phyloP scores from a whole-genome alignment of 208 protist species.

The Crithidia acanthocephali region DNA sequence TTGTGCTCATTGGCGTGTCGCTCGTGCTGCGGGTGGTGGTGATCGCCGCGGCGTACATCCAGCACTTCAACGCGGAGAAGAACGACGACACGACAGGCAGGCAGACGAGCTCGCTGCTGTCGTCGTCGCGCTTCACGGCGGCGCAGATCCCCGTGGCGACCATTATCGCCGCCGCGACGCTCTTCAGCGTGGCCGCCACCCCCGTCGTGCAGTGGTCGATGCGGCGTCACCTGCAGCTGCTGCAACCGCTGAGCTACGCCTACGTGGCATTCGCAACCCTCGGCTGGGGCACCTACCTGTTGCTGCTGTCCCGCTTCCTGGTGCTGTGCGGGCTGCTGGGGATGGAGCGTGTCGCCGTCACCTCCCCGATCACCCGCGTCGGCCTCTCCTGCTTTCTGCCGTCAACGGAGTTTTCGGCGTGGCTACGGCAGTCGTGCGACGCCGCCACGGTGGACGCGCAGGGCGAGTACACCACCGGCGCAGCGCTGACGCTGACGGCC shows the following conservation, averaged over 20 bases:
- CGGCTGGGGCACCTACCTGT: constrained; percentile 60
- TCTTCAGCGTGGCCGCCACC: constrained; percentile 50
- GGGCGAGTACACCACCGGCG: constrained; percentile 7
- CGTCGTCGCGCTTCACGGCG: not conserved
- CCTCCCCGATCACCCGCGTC: constrained; percentile 20
- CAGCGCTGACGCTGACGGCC: constrained; percentile 10
- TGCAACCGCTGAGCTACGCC: constrained; percentile 43
- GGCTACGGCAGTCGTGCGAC: constrained; percentile 10
- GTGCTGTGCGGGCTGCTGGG: constrained; percentile 33
- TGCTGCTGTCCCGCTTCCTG: constrained; percentile 38
- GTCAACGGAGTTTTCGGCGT: constrained; percentile 11
- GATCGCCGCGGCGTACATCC: constrained; percentile 19
- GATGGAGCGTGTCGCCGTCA: constrained; percentile 17
- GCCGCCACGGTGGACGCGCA: constrained; percentile 5
- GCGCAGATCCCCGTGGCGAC: constrained; percentile 20
- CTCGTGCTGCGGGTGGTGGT: constrained; percentile 58
- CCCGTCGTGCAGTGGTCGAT: constrained; percentile 70
- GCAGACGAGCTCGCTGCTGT: not conserved
- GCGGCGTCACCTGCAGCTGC: constrained; percentile 47
- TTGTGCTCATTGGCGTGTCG: constrained; percentile 52
- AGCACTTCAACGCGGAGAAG: not conserved
- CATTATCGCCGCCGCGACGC: constrained; percentile 39
- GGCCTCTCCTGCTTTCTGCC: constrained; percentile 31
- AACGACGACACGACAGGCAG: not conserved
- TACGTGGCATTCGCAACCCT: constrained; percentile 71